Conservation (phyloP, 2,329 filamentous ascomycete species). For the Aspergillus sp. region DNA sequence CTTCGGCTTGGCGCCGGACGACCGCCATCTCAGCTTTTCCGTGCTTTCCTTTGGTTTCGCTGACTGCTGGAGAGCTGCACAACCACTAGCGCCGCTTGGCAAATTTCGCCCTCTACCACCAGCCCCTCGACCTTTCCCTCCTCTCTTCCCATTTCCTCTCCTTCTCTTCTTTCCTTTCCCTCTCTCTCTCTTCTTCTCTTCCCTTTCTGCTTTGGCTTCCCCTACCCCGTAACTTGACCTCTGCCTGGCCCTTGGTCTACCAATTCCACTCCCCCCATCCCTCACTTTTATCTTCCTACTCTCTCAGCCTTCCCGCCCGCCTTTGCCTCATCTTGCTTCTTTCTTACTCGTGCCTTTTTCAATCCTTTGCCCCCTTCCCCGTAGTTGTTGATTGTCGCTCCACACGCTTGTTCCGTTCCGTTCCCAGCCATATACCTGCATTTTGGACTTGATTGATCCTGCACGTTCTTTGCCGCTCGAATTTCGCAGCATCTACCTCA, state of each 20-base stretch:
- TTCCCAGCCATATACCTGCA: not conserved
- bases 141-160: slow-evolving; percentile 18
- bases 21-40: slow-evolving; percentile 30
- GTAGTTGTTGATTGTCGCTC: slow-evolving; percentile 10
- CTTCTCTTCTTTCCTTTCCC: slow-evolving; percentile 17
- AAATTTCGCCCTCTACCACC: slow-evolving; percentile 33
- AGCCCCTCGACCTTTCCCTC: slow-evolving; percentile 34
- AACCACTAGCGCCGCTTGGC: slow-evolving; percentile 41
- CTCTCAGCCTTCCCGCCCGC: slow-evolving; percentile 14
- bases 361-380: slow-evolving; percentile 15
- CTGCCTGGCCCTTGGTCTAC: slow-evolving; percentile 10
- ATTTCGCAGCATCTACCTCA: not conserved
- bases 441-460: not conserved
- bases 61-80: slow-evolving; percentile 35
- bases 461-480: slow-evolving; percentile 5
- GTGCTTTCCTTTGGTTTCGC: slow-evolving; percentile 25
- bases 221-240: slow-evolving; percentile 5
- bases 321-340: slow-evolving; percentile 15
- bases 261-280: slow-evolving; percentile 10
- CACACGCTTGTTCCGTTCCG: slow-evolving; percentile 7
- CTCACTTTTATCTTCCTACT: slow-evolving; percentile 12
- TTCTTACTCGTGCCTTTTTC: slow-evolving; percentile 11
- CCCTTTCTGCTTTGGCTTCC: slow-evolving; percentile 11
- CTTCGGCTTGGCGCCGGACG: slow-evolving; percentile 28
- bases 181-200: slow-evolving; percentile 3